Percentiles rank a stretch among this genome's conserved stretches.
Evolutionary conservation across 208 protist species (phyloP).

Genomic region (Acanthamoeba sp.): DNA sequence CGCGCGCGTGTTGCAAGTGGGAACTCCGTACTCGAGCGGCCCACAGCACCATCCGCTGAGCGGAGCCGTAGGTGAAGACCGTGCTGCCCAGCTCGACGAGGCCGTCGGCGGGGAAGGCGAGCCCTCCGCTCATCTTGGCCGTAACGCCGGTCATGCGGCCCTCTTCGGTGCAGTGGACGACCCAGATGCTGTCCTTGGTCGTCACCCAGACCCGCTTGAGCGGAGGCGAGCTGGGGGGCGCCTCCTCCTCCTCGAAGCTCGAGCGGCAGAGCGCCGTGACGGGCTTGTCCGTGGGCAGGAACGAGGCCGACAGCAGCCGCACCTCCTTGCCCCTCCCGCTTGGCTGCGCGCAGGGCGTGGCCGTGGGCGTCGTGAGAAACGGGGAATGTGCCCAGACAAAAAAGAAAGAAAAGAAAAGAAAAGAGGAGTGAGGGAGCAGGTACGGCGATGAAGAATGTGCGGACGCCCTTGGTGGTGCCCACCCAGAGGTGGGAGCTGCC

Average conservation of each 20-base stretch:
- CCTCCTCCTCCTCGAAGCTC: neutral
- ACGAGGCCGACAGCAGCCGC: neutral
- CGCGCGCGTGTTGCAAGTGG: neutral
- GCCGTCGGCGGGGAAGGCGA: conserved; percentile 49
- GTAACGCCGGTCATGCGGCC: conserved; percentile 2
- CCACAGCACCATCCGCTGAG: conserved; percentile 19
- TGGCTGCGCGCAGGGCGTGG: neutral
- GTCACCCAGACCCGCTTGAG: conserved; percentile 18
- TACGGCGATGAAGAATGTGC: conserved; percentile 4
- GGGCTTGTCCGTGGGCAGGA: conserved; percentile 16
- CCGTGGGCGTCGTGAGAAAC: neutral
- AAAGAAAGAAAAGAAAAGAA: neutral
- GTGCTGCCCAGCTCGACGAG: conserved; percentile 23
- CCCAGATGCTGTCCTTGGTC: conserved; percentile 49
- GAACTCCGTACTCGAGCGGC: neutral
- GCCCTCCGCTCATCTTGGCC: conserved; percentile 50
- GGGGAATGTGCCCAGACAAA: neutral
- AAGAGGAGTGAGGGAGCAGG: neutral
- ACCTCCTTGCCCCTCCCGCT: conserved; percentile 9
- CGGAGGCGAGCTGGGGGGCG: neutral
- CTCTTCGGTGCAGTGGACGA: neutral
- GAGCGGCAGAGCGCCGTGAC: neutral
- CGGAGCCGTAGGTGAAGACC: conserved; percentile 31
- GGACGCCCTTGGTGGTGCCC: conserved; percentile 54
- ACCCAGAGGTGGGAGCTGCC: neutral